Evolutionary conservation across 805 yeast species (phyloP), one percentile per base, ranked within the genome.

Genomic region (Wickerhamiella lipophila): DNA sequence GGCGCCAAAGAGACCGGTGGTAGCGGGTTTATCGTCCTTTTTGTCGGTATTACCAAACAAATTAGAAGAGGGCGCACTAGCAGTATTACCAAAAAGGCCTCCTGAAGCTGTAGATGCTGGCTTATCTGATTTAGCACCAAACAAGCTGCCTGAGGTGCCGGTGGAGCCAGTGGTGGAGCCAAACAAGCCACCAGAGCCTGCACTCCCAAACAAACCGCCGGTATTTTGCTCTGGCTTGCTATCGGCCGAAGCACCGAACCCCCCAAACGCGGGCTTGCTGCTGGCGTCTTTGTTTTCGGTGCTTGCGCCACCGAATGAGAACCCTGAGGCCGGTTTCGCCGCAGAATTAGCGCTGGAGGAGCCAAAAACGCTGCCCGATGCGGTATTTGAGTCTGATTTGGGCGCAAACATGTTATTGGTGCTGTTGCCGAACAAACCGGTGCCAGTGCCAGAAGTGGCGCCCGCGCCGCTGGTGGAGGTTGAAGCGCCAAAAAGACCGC

Each of bases 111-210:
- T 13, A 4, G 36, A 13, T 8, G 30, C 44, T 55, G 56, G 48
- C 54, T 52, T 45, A 3, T 18, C 38, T 16, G 29, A 8, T 19
- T 44, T 15, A 6, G 6, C 30, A 9, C 26, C 25, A 29, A 29
- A 29, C 32, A 29, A 13, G 32, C 32, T 15, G 11, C 34, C 13
- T 29, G 34, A 29, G 15, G 38, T 15, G 38, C 38, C 32, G 11
- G 32, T 29, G 13, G 32, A 29, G 32, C 32, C 32, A 29, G 32
- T 29, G 9, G 42, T 13, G 35, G 56, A 55, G 6, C 60, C 63
- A 51, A 57, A 46, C 13, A 42, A 41, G 12, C 51, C 15, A 2
- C 44, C 44, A 18, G 34, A 16, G 25, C 26, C 26, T 5, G 7
- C 8, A 8, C 8, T 23, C 8, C 26, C 26, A 23, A 23, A 23